phyloP scores from a whole-genome alignment of 768 basidiomycete species.

The Tylopilus intermedius region DNA sequence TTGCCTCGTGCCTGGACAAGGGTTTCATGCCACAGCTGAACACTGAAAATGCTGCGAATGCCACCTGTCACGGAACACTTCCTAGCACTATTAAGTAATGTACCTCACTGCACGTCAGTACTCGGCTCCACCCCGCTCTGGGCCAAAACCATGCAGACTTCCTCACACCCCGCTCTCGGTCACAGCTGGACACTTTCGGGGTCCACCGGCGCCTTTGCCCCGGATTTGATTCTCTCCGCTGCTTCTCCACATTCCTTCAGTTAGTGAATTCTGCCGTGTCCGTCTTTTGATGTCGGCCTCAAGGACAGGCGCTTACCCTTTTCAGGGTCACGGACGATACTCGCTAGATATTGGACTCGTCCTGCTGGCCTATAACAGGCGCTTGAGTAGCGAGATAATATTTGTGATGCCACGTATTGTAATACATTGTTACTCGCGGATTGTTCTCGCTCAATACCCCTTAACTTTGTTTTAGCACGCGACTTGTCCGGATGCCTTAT shows the following conservation, averaged over 20 bases:
- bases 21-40: conserved; percentile 1
- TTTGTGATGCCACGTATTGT: background rate
- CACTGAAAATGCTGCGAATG: background rate
- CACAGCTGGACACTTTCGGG: background rate
- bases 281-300: conserved; percentile 7
- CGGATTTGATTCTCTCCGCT: background rate
- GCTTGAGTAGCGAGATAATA: background rate
- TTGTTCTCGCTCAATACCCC: conserved; percentile 6
- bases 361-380: background rate
- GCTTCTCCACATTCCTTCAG: conserved; percentile 8
- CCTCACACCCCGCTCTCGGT: background rate
- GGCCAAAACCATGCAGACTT: conserved; percentile 1
- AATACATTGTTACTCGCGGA: conserved; percentile 7
- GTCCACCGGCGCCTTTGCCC: background rate
- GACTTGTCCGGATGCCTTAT: background rate
- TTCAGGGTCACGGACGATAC: conserved; percentile 3
- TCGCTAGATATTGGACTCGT: background rate
- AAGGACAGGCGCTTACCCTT: conserved; percentile 5
- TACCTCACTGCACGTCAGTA: conserved; percentile 4
- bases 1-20: conserved; percentile 16
- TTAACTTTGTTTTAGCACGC: background rate
- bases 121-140: background rate
- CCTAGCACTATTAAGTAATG: conserved; percentile 1
- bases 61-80: conserved; percentile 10
- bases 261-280: background rate